phyloP scores from a whole-genome alignment of 306 rosid genomes.

The Rosa persica region DNA sequence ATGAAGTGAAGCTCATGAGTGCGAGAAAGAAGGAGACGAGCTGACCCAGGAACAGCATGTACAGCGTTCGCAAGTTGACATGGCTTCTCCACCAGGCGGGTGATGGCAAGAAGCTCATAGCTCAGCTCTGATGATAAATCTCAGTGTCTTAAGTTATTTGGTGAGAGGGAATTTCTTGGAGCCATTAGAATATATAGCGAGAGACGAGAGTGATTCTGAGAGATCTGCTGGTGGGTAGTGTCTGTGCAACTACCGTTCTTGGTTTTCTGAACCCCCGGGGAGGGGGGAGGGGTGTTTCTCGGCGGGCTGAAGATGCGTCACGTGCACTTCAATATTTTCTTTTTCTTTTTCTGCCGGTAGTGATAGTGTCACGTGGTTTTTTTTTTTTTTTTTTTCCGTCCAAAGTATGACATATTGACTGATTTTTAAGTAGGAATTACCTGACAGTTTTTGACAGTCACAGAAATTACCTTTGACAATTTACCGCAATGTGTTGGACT shows the following conservation, averaged over 20 bases:
- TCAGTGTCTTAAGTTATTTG: not conserved
- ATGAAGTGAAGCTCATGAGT: constrained; percentile 53
- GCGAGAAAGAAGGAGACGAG: constrained; percentile 48
- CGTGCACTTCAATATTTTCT: not conserved
- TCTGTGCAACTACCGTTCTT: not conserved
- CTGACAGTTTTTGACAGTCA: no score
- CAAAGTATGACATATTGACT: no score
- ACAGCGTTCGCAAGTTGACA: constrained; percentile 24
- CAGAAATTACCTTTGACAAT: no score
- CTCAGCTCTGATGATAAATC: not conserved
- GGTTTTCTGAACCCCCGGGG: not conserved
- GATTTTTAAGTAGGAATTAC: not conserved
- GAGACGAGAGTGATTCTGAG: not conserved
- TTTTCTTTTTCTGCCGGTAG: not conserved
- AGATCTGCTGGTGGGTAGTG: not conserved
- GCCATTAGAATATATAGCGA: not conserved
- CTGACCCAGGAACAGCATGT: constrained; percentile 55
- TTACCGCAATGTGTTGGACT: no score
- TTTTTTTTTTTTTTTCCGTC: no score
- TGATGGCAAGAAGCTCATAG: constrained; percentile 30
- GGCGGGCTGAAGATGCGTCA: not conserved
- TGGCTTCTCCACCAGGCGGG: constrained; percentile 33
- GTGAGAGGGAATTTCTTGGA: not conserved
- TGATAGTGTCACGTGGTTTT: not conserved
- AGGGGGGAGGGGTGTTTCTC: not conserved